phyloP scores from a whole-genome alignment of 2,329 filamentous ascomycete species.

The Paraconiothyrium sp. region DNA sequence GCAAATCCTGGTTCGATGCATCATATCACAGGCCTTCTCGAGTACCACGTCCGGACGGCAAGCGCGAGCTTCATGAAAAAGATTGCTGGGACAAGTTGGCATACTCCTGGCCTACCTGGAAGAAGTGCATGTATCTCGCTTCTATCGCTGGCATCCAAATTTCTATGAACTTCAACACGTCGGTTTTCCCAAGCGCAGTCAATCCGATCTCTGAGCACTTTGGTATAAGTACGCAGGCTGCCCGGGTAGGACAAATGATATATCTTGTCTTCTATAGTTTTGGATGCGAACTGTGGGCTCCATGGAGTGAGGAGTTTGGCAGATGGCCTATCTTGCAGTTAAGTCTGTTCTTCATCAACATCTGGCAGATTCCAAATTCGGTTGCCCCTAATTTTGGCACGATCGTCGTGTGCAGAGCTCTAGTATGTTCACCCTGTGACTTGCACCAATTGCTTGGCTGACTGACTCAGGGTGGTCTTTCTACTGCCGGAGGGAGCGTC shows the following conservation, averaged over 20 bases:
- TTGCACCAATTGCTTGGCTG: conserved; percentile 70
- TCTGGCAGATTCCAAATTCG: conserved; percentile 74
- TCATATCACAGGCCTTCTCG: conserved; percentile 19
- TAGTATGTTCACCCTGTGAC: conserved; percentile 59
- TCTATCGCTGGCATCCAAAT: conserved; percentile 64
- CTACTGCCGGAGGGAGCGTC: conserved; percentile 69
- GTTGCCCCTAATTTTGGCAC: conserved; percentile 68
- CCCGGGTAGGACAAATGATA: conserved; percentile 37
- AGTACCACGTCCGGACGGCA: conserved; percentile 26
- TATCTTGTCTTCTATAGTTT: conserved; percentile 84
- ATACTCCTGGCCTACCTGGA: conserved; percentile 56
- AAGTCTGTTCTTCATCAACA: conserved; percentile 76
- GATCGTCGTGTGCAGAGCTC: conserved; percentile 67
- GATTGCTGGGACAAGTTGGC: conserved; percentile 60
- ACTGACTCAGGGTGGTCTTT: conserved; percentile 45
- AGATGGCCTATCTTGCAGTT: conserved; percentile 76
- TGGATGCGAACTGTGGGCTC: conserved; percentile 86
- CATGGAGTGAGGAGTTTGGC: conserved; percentile 80
- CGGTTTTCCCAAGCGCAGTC: conserved; percentile 63
- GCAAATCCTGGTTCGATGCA: conserved; percentile 15
- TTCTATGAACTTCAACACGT: conserved; percentile 67
- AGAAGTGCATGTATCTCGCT: conserved; percentile 62
- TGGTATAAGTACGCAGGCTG: conserved; percentile 42
- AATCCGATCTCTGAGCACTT: conserved; percentile 68
- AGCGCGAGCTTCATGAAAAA: conserved; percentile 46